These are phyloP conservation scores for Arabidopsis lyrata DNA, from an alignment of 441 rosid genomes.

Conservation along the genomic window DNA sequence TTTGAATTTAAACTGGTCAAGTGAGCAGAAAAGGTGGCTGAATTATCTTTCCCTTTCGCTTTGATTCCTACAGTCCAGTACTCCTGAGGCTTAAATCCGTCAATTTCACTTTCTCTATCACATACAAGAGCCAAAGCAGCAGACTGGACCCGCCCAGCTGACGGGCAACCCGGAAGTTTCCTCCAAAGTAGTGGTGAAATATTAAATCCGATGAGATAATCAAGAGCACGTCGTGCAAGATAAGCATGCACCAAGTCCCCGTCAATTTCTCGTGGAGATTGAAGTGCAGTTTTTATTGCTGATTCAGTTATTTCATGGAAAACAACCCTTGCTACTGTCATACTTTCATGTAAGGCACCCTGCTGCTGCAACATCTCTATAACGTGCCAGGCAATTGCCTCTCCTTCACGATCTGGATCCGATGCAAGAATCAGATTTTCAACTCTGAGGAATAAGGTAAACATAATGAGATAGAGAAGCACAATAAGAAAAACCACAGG, in stretches of 20 bases:
- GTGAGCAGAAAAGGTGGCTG: slow-evolving; percentile 58
- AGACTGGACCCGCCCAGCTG: slow-evolving; percentile 99
- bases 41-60: slow-evolving; percentile 51
- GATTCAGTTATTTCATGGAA: slow-evolving; percentile 95
- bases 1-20: slow-evolving; percentile 72
- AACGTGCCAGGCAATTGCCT: slow-evolving; percentile 99
- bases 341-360: slow-evolving; percentile 77
- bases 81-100: slow-evolving; percentile 83
- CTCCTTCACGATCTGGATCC: slow-evolving; percentile 99
- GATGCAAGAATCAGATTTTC: slow-evolving; percentile 96
- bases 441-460: slow-evolving; percentile 76
- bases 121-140: slow-evolving; percentile 92
- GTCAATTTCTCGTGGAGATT: slow-evolving; percentile 84
- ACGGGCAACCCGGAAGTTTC: slow-evolving; percentile 96
- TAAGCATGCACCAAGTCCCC: slow-evolving; percentile 91
- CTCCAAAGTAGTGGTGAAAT: slow-evolving; percentile 97
- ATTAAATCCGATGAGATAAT: slow-evolving; percentile 94
- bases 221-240: slow-evolving; percentile 97
- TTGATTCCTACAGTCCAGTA: slow-evolving; percentile 77
- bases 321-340: slow-evolving; percentile 87
- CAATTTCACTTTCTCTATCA: slow-evolving; percentile 95
- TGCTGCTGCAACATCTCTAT: slow-evolving; percentile 97
- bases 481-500: slow-evolving; percentile 28
- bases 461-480: slow-evolving; percentile 50
- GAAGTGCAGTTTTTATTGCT: slow-evolving; percentile 82